These are phyloP conservation scores for Miscanthus lutarioriparius DNA, from an alignment of 176 grass and related monocot genomes.

Conservation along the genomic window DNA sequence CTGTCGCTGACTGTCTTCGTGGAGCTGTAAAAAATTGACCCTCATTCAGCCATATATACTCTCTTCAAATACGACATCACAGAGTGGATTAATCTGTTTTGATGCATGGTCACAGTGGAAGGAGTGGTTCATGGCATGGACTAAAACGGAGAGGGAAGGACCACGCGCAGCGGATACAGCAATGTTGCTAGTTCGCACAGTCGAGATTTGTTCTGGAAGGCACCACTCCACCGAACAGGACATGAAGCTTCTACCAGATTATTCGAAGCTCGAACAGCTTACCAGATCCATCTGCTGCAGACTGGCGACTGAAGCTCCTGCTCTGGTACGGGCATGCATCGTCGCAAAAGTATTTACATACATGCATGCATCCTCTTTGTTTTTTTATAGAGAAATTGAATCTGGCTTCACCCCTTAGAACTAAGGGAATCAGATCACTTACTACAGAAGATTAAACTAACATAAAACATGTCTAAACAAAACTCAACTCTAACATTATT, in stretches of 20 bases:
- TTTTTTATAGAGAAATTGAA: no score
- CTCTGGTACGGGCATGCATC: neutral
- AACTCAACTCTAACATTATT: no score
- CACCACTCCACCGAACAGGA: neutral
- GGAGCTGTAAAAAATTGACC: neutral
- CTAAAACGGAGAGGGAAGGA: neutral
- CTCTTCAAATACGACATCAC: no score
- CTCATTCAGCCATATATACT: fast-evolving
- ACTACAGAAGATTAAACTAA: no score
- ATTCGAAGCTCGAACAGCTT: constrained; percentile 17
- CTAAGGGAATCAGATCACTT: no score
- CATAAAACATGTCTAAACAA: no score
- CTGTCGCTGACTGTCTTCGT: neutral
- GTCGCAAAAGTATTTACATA: no score
- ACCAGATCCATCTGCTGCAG: constrained; percentile 42
- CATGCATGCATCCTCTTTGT: neutral
- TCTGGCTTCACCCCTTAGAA: no score
- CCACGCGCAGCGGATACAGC: neutral
- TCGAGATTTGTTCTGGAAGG: constrained; percentile 50
- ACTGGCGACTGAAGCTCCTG: constrained; percentile 5
- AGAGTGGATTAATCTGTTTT: neutral
- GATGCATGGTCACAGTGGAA: constrained; percentile 48
- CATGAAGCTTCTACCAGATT: neutral
- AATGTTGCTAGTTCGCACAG: constrained; percentile 36
- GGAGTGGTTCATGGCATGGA: constrained; percentile 43